phyloP scores from a whole-genome alignment of 495 filamentous ascomycete genomes.

The Letharia columbiana region DNA sequence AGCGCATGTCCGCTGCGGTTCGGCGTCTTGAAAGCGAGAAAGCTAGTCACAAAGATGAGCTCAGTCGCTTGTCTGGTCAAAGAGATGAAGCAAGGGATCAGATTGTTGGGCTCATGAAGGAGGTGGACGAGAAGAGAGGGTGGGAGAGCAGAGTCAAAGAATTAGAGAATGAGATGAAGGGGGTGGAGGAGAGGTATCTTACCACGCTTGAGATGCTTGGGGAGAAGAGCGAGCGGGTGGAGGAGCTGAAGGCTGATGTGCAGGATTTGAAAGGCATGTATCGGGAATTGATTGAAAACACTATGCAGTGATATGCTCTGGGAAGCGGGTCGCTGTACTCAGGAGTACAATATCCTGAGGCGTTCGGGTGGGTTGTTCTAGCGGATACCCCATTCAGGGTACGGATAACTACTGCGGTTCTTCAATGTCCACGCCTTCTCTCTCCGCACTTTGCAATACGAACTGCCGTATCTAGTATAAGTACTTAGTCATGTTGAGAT shows the following conservation, averaged over 20 bases:
- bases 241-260: constrained; percentile 83
- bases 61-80: constrained; percentile 67
- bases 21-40: constrained; percentile 87
- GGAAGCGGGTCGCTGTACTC: background rate
- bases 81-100: constrained; percentile 86
- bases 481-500: background rate
- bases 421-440: constrained; percentile 65
- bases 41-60: constrained; percentile 73
- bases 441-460: constrained; percentile 71
- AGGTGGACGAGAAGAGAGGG: constrained; percentile 60
- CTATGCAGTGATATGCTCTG: constrained; percentile 49
- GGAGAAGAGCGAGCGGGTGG: constrained; percentile 91
- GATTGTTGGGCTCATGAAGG: constrained; percentile 78
- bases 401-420: background rate
- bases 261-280: constrained; percentile 92
- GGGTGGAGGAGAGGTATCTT: constrained; percentile 60
- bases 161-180: constrained; percentile 55
- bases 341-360: background rate
- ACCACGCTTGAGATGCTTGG: constrained; percentile 91
- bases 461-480: constrained; percentile 55
- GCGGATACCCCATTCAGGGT: constrained; percentile 2
- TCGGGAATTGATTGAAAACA: constrained; percentile 80
- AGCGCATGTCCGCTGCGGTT: constrained; percentile 90
- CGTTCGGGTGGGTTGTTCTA: constrained; percentile 4
- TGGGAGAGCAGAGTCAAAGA: constrained; percentile 51